A percentile compares a stretch with the other conserved stretches of the same genome.
These are phyloP conservation scores for Trypanosoma platydactyli DNA, from an alignment of 208 protist genomes.

Conservation along the genomic window DNA sequence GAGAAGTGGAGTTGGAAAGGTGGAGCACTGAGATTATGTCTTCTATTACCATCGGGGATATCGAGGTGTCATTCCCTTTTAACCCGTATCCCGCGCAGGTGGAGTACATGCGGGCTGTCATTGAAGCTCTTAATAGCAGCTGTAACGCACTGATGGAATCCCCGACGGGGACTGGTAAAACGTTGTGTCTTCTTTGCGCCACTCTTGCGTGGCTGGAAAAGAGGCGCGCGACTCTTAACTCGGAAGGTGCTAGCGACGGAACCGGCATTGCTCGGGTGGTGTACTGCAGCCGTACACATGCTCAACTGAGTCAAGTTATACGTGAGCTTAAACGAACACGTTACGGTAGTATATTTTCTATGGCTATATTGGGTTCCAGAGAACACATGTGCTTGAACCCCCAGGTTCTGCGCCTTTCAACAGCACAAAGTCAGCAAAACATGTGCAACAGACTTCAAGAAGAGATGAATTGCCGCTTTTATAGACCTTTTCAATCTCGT, in stretches of 20 bases:
- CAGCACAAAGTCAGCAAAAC: conserved; percentile 59
- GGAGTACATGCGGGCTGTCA: conserved; percentile 94
- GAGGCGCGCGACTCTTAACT: neutral
- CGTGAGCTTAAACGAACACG: conserved; percentile 93
- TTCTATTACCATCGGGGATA: conserved; percentile 43
- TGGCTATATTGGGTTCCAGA: conserved; percentile 93
- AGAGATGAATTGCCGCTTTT: conserved; percentile 79
- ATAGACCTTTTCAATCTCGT: conserved; percentile 43
- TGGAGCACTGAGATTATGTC: conserved; percentile 14
- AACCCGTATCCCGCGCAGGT: conserved; percentile 92
- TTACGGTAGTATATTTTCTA: conserved; percentile 76
- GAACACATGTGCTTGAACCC: conserved; percentile 97
- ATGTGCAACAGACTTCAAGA: conserved; percentile 72
- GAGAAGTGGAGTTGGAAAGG: neutral
- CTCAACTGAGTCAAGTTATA: conserved; percentile 98
- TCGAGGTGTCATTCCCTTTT: conserved; percentile 91
- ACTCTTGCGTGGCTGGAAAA: conserved; percentile 88
- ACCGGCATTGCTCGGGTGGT: conserved; percentile 61
- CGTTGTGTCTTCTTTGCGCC: conserved; percentile 96
- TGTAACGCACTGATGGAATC: conserved; percentile 95
- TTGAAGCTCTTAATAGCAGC: conserved; percentile 79
- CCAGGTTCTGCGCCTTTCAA: conserved; percentile 69
- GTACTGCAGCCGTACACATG: conserved; percentile 97
- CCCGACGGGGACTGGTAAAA: conserved; percentile 98
- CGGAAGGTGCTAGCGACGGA: neutral